These are phyloP conservation scores for Acidiella bohemica DNA, from an alignment of 495 filamentous ascomycete genomes.

Conservation along the genomic window DNA sequence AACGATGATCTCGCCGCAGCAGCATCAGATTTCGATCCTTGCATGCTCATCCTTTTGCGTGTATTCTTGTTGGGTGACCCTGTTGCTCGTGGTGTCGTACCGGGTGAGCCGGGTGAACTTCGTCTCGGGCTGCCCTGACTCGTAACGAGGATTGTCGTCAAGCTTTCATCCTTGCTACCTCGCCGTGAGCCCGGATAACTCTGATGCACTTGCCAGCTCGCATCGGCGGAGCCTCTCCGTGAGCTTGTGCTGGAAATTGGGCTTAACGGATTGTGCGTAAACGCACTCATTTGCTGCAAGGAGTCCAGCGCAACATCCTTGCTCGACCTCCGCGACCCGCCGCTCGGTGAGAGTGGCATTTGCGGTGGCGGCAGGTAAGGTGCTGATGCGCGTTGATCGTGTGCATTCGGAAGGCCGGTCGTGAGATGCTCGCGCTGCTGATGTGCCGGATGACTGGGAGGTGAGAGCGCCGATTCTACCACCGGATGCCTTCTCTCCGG, in stretches of 20 bases:
- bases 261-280: neutral
- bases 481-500: conserved; percentile 1
- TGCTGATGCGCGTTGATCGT: conserved; percentile 7
- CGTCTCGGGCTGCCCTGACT: conserved; percentile 10
- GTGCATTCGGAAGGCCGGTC: neutral
- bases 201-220: conserved; percentile 13
- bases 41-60: conserved; percentile 2
- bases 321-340: conserved; percentile 15
- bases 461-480: neutral
- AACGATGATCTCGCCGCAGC: conserved; percentile 5
- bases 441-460: conserved; percentile 2
- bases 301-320: conserved; percentile 20
- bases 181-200: conserved; percentile 17
- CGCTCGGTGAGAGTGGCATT: conserved; percentile 2
- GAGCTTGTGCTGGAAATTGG: conserved; percentile 3
- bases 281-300: conserved; percentile 10
- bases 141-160: conserved; percentile 22
- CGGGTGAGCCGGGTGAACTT: conserved; percentile 5
- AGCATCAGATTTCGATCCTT: neutral
- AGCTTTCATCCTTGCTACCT: conserved; percentile 21
- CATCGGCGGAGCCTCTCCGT: conserved; percentile 12
- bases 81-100: neutral
- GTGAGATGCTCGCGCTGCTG: conserved; percentile 5
- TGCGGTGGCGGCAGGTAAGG: conserved; percentile 1
- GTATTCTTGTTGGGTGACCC: conserved; percentile 10